A percentile compares a stretch with the other conserved stretches of the same genome.
These are phyloP conservation scores for Filobasidium floriforme DNA, from an alignment of 768 basidiomycete species.

Conservation along the genomic window DNA sequence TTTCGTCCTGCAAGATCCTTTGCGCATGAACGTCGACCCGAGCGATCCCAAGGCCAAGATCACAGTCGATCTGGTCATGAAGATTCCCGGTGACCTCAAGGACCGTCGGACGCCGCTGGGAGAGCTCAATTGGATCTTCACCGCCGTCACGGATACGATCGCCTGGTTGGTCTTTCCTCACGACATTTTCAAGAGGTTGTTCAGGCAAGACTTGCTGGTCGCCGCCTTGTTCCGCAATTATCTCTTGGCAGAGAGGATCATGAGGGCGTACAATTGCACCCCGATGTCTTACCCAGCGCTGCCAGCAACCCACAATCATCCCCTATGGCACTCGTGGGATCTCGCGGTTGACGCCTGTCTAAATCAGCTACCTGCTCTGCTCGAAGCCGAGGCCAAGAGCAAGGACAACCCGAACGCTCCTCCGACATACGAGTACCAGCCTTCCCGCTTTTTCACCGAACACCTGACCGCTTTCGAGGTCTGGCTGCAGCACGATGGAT, in stretches of 20 bases:
- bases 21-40: slow-evolving; percentile 57
- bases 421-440: slow-evolving; percentile 64
- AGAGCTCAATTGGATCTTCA: slow-evolving; percentile 99
- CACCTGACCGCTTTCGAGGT: slow-evolving; percentile 96
- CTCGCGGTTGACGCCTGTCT: slow-evolving; percentile 89
- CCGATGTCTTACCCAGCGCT: slow-evolving; percentile 87
- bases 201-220: slow-evolving; percentile 89
- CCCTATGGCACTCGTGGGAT: slow-evolving; percentile 96
- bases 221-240: slow-evolving; percentile 96
- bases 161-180: slow-evolving; percentile 96
- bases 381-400: slow-evolving; percentile 46
- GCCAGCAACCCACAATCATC: slow-evolving; percentile 92
- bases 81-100: slow-evolving; percentile 92
- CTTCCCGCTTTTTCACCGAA: slow-evolving; percentile 88
- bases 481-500: slow-evolving; percentile 85
- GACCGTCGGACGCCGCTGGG: slow-evolving; percentile 92
- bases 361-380: slow-evolving; percentile 79
- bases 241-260: slow-evolving; percentile 90
- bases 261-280: slow-evolving; percentile 96
- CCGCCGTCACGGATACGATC: slow-evolving; percentile 96
- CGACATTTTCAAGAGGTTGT: slow-evolving; percentile 85
- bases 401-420: slow-evolving; percentile 44
- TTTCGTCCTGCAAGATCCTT: slow-evolving; percentile 75
- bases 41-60: slow-evolving; percentile 47
- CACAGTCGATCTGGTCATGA: slow-evolving; percentile 79